A percentile compares a stretch with the other conserved stretches of the same genome.
Conservation (phyloP, 139 green algal species). For the Closterium sp. region DNA sequence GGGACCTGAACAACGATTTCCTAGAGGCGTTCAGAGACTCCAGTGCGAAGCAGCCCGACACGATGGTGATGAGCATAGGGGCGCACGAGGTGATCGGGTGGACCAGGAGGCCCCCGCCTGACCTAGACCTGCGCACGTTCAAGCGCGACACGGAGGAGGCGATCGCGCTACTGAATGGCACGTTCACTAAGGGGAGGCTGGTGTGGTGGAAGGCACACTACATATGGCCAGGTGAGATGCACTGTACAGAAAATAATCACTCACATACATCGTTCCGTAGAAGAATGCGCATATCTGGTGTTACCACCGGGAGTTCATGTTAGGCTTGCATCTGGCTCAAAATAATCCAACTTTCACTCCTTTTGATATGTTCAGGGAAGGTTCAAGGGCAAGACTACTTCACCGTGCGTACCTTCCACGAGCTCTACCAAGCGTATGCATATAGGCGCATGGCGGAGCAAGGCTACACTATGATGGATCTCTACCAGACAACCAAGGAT, state of each 20-base stretch:
- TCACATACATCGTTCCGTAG: too few relatives aligned
- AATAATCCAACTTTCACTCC: background rate
- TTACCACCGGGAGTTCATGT: too few relatives aligned
- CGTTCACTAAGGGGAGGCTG: background rate
- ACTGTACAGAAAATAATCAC: too few relatives aligned
- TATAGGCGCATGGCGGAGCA: background rate
- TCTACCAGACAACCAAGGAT: background rate
- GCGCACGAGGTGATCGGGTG: conserved; percentile 29
- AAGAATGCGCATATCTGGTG: too few relatives aligned
- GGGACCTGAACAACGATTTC: conserved; percentile 10
- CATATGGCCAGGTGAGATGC: conserved; percentile 22
- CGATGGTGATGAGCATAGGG: conserved; percentile 4
- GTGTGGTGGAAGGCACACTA: conserved; percentile 25
- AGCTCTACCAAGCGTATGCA: background rate
- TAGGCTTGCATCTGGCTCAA: background rate
- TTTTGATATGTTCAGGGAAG: background rate
- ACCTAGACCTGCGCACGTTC: conserved; percentile 12
- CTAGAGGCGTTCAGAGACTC: background rate
- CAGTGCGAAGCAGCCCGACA: background rate
- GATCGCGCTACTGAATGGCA: conserved; percentile 1
- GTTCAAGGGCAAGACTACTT: background rate
- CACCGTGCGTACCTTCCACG: background rate
- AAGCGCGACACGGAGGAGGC: conserved; percentile 9
- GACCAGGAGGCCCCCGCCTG: background rate
- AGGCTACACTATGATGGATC: background rate